These are phyloP conservation scores for Cordyceps cateniannulata DNA, from an alignment of 2,329 filamentous ascomycete species.

Conservation along the genomic window DNA sequence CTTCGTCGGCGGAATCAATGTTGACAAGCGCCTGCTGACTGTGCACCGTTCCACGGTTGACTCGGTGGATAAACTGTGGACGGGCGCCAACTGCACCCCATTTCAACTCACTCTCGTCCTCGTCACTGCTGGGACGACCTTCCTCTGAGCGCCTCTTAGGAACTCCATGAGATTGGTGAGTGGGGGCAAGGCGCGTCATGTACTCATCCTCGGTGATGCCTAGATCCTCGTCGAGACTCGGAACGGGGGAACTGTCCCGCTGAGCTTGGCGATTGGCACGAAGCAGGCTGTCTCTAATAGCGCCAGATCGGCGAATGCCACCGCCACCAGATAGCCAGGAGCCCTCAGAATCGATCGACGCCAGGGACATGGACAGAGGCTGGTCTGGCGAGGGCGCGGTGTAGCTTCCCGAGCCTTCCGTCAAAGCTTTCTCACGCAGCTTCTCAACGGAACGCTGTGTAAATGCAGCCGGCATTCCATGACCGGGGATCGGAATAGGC, in stretches of 20 bases:
- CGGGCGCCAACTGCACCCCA: slow-evolving; percentile 46
- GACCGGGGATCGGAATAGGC: slow-evolving; percentile 21
- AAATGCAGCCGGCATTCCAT: slow-evolving; percentile 42
- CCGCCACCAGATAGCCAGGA: slow-evolving; percentile 86
- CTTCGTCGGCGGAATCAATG: slow-evolving; percentile 28
- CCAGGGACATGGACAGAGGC: slow-evolving; percentile 77
- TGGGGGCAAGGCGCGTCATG: slow-evolving; percentile 43
- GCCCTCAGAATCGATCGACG: slow-evolving; percentile 89
- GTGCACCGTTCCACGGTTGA: slow-evolving; percentile 39
- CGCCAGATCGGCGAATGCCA: slow-evolving; percentile 40
- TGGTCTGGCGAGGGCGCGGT: slow-evolving; percentile 43
- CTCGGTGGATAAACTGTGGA: slow-evolving; percentile 52
- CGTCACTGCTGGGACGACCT: slow-evolving; percentile 52
- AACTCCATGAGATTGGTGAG: slow-evolving; percentile 20
- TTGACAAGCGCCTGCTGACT: slow-evolving; percentile 48
- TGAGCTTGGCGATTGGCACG: slow-evolving; percentile 24
- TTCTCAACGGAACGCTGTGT: slow-evolving; percentile 33
- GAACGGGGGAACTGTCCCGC: slow-evolving; percentile 33
- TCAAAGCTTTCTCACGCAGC: slow-evolving; percentile 5
- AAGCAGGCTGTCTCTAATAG: slow-evolving; percentile 36
- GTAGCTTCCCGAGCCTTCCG: slow-evolving; percentile 8
- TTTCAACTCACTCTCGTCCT: slow-evolving; percentile 44
- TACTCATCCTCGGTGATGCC: slow-evolving; percentile 64
- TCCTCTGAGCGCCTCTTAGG: slow-evolving; percentile 41
- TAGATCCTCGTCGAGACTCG: slow-evolving; percentile 57